Evolutionary conservation across 805 yeast species (phyloP), one percentile per base, ranked within the genome.

Genomic region (Lachancea dasiensis): DNA sequence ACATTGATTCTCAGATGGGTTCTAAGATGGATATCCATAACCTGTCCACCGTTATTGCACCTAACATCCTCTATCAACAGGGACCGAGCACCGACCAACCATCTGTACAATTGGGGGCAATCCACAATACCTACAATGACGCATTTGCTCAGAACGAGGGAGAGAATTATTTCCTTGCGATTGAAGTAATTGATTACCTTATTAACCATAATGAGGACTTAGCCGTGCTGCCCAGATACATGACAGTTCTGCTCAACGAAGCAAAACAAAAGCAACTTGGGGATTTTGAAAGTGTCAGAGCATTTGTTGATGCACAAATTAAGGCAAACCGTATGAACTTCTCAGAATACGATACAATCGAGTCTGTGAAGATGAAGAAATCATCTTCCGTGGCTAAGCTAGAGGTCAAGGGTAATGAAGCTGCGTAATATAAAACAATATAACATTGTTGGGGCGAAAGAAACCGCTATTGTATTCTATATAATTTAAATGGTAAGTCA

Each of bases 11-110:
- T 50, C 89, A 84, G 48, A 75, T 78, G 16, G 92, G 92, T 1
- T 86, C 97, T 3, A 92, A 90, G 64, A 92, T 92, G 98, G 97
- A 90, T 57, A 76, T 84, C 23, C 95, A 87, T 56, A 92, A 92
- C 58, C 69, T 92, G 46, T 95, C 98, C 2, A 92, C 97, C 0
- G 99, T 92, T 2, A 72, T 92, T 34, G 84, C 97, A 0, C 99
- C 99, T 1, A 92, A 89, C 53, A 79, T 92, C 31, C 67, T 94
- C 27, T 81, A 81, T 49, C 62, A 81, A 1, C 73, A 71, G 44
- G 75, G 71, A 9, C 51, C 51, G 4, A 60, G 63, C 9, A 41
- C 52, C 9, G 30, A 47, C 0, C 49, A 61, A 21, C 65, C 63
- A 3, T 36, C 46, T 18, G 38, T 38, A 42, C 7, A 38, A 6